Percentiles rank a stretch among this genome's conserved stretches.
phyloP scores from a whole-genome alignment of 2,329 filamentous ascomycete species.

The Exophiala bonariae region DNA sequence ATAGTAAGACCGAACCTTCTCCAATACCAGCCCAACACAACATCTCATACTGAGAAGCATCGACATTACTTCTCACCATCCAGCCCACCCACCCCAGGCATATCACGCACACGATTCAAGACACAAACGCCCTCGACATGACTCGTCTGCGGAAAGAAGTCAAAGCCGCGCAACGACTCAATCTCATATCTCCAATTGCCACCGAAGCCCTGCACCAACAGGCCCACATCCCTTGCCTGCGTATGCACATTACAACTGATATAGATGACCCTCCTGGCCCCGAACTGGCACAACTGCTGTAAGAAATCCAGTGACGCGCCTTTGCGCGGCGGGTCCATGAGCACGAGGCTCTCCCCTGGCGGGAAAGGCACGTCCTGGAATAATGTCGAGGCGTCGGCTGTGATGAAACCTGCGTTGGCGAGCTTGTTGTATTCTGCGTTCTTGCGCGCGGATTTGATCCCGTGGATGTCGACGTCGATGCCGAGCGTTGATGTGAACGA shows the following conservation, averaged over 20 bases:
- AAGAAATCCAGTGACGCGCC: conserved; percentile 88
- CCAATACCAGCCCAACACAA: too few species aligned
- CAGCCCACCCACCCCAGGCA: too few species aligned
- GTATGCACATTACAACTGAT: conserved; percentile 98
- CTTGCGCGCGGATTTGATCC: conserved; percentile 73
- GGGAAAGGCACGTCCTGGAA: conserved; percentile 76
- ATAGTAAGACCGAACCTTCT: too few species aligned
- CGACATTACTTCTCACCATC: too few species aligned
- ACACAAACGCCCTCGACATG: conserved; percentile 68
- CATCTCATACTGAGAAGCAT: too few species aligned
- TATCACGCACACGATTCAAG: conserved; percentile 41
- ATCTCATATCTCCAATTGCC: conserved; percentile 66
- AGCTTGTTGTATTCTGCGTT: conserved; percentile 81
- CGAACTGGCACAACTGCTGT: conserved; percentile 74
- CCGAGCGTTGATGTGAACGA: conserved; percentile 79
- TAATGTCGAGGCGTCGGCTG: conserved; percentile 80
- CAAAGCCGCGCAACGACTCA: conserved; percentile 88
- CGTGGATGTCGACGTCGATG: conserved; percentile 81
- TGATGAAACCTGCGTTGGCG: conserved; percentile 77
- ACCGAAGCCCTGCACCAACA: conserved; percentile 61
- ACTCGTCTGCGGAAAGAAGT: conserved; percentile 90
- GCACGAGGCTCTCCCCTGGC: conserved; percentile 81
- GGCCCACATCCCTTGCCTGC: conserved; percentile 88
- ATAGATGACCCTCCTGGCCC: conserved; percentile 79
- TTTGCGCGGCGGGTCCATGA: conserved; percentile 95